Evolutionary conservation across 2,329 filamentous ascomycete genomes (phyloP), one percentile per base, ranked within the genome.

Genomic region (Penicillium sp.): DNA sequence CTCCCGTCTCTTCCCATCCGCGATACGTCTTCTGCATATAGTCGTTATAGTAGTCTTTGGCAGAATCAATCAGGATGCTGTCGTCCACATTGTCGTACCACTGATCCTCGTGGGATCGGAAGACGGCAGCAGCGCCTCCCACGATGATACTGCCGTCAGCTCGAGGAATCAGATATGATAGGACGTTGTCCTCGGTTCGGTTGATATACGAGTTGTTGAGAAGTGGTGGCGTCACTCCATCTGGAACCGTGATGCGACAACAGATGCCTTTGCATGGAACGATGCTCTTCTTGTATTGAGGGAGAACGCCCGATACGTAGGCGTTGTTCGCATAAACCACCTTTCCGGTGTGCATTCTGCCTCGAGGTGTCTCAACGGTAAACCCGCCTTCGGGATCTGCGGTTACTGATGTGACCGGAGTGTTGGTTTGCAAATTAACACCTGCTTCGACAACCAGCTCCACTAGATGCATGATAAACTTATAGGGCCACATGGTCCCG

Each of bases 251-350:
- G 39, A 78, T 73, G 40, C 73, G 75, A 31, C 70, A 73, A 62
- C 75, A 77, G 13, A 77, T 70, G 0, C 90, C 92, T n/a, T 90
- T 83, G 11, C 89, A 87, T 0, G 93, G 93, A 1, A 93, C 85
- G 60, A 96, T 89, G 16, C 92, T 81, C 62, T 88, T 85, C 2
- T 84, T 79, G 66, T 96, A 89, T 36, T 79, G 72, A 0, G 91
- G 90, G 1, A 96, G 77, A 7, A 96, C 81, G 59, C 88, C 84
- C 1, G 89, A 91, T 0, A 91, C 92, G 73, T 96, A 96, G 3
- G 82, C 93, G 70, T 96, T 96, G 1, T 91, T 94, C 6, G 91
- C 89, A 19, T 96, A 83, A 18, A 96, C 82, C 22, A 96, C 85
- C 36, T 86, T 83, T 2, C 78, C 75, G 0, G 91, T 82, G 0